Conservation (phyloP, 2,329 filamentous ascomycete genomes). For the Fusarium cyanostomum region DNA sequence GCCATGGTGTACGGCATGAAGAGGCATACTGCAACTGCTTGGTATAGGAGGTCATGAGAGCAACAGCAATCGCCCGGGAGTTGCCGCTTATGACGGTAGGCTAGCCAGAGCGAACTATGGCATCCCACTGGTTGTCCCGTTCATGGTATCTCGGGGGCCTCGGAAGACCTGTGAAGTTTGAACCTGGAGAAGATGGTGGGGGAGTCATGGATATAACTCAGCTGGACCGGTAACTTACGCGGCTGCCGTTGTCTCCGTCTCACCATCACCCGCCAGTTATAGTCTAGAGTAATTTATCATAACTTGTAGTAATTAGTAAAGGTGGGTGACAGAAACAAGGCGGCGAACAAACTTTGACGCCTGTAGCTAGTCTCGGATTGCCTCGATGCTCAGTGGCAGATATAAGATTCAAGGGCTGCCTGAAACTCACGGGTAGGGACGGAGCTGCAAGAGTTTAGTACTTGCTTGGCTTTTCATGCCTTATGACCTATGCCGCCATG, state of each 20-base stretch:
- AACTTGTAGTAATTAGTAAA: too few relatives aligned
- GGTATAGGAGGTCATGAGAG: conserved; percentile 10
- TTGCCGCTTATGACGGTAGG: conserved; percentile 7
- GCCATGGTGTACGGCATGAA: conserved; percentile 5
- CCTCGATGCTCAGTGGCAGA: not conserved
- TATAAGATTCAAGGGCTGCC: not conserved
- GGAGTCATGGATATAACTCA: not conserved
- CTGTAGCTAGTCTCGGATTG: not conserved
- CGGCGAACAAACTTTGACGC: not conserved
- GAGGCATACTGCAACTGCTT: conserved; percentile 5
- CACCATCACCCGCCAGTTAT: not conserved
- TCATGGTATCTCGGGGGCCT: not conserved
- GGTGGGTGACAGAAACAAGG: not conserved
- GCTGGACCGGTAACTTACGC: not conserved
- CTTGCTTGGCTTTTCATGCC: too few relatives aligned
- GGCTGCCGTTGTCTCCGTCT: not conserved
- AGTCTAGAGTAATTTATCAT: too few relatives aligned
- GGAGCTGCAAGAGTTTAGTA: not conserved
- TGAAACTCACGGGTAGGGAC: not conserved
- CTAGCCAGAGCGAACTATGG: conserved; percentile 2
- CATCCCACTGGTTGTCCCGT: not conserved
- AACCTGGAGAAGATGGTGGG: too few relatives aligned
- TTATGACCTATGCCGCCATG: too few relatives aligned
- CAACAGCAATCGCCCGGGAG: conserved; percentile 6
- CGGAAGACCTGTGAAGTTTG: too few relatives aligned